Evolutionary conservation across 2,329 filamentous ascomycete species (phyloP), one percentile per base, ranked within the genome.

Genomic region (Helotiales sp.): DNA sequence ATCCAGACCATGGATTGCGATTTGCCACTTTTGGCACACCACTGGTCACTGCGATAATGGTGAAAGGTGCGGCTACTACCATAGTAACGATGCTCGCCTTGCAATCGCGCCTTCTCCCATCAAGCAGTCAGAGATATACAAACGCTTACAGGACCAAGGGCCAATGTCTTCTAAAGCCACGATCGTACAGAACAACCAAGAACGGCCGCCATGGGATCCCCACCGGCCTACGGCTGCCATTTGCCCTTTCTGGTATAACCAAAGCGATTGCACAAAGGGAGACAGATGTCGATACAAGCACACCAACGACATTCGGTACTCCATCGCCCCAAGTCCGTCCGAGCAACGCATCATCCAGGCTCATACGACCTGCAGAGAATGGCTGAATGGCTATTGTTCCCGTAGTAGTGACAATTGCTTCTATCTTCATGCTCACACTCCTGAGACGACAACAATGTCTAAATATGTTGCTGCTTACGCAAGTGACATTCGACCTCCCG

Each of bases 211-310:
- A 9, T 48, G 46, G 46, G 29, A 48, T 22, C 46, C 46, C 19
- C 31, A 17, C 8, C 9, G 19, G 3, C 46, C 46, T 6, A 1
- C 24, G 4, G 17, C 48, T 36, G 34, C 54, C 27, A 52, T 60
- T 9, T 63, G 61, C 34, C 50, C 47, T 24, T 63, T 55, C 50
- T 61, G 50, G 50, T 34, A 57, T 50, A 19, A 10, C 1, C 40
- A 38, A 22, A 29, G 54, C 5, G 36, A 25, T 22, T 63, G 61
- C 30, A 24, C 13, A 5, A 57, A 52, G 17, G 52, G 40, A 3
- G 19, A 42, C n/a, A 9, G n/a, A 10, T 62, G 59, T 34, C 48
- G 29, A 12, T 62, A 46, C 29, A 8, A 33, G 8, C 59, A 62
- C 33, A 51, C 44, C 36, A 48, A 56, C 15, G 57, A 59, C 17